phyloP scores from a whole-genome alignment of 2,329 filamentous ascomycete genomes.

The Sordariomycetes sp. region DNA sequence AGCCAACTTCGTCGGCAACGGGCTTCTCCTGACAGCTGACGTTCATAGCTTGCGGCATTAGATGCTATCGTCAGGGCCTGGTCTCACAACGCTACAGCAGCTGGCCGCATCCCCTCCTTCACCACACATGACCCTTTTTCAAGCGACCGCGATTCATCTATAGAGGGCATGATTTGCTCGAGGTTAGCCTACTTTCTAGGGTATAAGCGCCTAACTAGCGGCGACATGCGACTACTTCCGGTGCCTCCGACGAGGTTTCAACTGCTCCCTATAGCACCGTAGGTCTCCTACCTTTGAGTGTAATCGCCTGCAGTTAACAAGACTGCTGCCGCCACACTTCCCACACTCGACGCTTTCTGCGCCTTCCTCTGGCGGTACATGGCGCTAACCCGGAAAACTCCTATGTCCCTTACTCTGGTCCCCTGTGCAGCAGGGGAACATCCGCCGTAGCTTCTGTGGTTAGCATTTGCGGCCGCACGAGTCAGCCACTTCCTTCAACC shows the following conservation, averaged over 20 bases:
- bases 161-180: neutral
- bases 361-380: constrained; percentile 1
- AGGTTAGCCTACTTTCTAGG: neutral
- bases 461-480: neutral
- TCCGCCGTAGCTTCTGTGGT: neutral
- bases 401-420: neutral
- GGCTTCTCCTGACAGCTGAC: neutral
- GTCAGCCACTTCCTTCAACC: neutral
- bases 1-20: constrained; percentile 1
- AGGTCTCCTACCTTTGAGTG: neutral
- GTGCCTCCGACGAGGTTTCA: neutral
- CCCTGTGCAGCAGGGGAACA: neutral
- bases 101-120: neutral
- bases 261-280: neutral
- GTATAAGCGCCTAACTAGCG: neutral
- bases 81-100: neutral
- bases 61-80: neutral
- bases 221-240: neutral
- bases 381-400: neutral
- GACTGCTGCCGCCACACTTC: neutral
- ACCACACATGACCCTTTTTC: neutral
- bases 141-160: neutral
- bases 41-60: neutral
- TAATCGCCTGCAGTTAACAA: neutral
- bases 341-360: neutral